Evolutionary conservation across 192 early-diverging fungal species (phyloP).

Genomic region (Coemansia sp.): DNA sequence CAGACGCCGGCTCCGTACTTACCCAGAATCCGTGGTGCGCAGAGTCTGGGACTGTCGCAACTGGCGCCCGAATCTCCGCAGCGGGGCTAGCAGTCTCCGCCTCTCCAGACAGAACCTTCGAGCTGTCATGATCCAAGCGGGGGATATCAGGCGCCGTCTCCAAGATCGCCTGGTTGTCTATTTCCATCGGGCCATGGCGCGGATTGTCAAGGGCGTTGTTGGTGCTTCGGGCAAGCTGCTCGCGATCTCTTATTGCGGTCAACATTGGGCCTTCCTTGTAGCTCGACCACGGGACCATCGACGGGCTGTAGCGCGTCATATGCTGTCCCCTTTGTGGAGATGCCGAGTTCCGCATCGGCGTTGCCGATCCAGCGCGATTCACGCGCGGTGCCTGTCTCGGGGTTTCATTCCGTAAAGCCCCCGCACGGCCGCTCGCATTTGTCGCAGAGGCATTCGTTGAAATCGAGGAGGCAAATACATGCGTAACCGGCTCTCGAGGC

Average conservation of each 20-base stretch:
- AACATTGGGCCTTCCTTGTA: conserved; percentile 29
- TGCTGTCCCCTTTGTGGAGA: conserved; percentile 41
- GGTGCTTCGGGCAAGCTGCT: conserved; percentile 12
- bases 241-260: conserved; percentile 37
- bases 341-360: conserved; percentile 14
- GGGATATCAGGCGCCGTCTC: not conserved
- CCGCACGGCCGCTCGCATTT: conserved; percentile 14
- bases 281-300: conserved; percentile 35
- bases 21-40: conserved; percentile 30
- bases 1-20: conserved; percentile 32
- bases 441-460: conserved; percentile 27
- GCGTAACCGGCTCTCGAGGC: conserved; percentile 39
- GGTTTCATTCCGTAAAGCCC: conserved; percentile 7
- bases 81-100: conserved; percentile 10
- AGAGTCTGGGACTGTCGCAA: not conserved
- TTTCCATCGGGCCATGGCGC: not conserved
- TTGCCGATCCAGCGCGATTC: conserved; percentile 7
- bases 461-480: conserved; percentile 27
- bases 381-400: conserved; percentile 10
- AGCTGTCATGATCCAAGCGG: not conserved
- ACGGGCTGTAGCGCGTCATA: conserved; percentile 37
- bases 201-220: not conserved
- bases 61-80: conserved; percentile 13
- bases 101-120: not conserved
- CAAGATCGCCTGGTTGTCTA: not conserved